Percentiles rank a stretch among this genome's conserved stretches.
phyloP scores from a whole-genome alignment of 345 rosid genomes.

The Pistacia vera region DNA sequence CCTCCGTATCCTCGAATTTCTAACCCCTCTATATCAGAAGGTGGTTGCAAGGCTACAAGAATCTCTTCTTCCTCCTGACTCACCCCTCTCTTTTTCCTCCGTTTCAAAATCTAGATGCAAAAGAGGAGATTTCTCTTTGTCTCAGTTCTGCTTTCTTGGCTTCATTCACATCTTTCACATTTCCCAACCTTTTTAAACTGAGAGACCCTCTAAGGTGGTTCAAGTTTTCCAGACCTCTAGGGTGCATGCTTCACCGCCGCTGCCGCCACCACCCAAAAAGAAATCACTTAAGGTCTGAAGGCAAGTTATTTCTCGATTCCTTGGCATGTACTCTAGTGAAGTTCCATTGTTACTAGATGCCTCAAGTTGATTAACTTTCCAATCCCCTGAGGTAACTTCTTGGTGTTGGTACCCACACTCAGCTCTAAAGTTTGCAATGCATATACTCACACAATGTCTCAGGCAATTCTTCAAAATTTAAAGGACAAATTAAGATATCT shows the following conservation, averaged over 20 bases:
- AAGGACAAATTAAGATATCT: conserved; percentile 11
- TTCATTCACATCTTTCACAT: background rate
- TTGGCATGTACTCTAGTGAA: conserved; percentile 1
- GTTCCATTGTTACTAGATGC: background rate
- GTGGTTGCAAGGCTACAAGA: background rate
- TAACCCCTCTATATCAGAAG: background rate
- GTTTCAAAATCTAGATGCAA: background rate
- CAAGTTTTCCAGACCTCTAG: background rate
- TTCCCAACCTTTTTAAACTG: background rate
- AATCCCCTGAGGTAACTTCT: background rate
- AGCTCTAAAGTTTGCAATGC: conserved; percentile 11
- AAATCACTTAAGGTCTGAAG: conserved; percentile 8
- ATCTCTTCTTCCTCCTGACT: background rate
- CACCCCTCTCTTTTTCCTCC: background rate
- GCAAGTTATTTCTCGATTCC: conserved; percentile 8
- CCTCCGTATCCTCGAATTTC: background rate
- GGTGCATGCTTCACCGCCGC: background rate
- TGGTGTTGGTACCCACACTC: background rate
- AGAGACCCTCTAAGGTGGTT: background rate
- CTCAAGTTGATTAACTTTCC: conserved; percentile 10
- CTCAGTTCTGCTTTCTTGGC: background rate
- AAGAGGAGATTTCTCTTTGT: background rate
- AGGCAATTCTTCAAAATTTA: background rate
- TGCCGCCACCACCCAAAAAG: background rate
- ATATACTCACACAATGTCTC: conserved; percentile 12